Percentiles rank a stretch among this genome's conserved stretches.
These are phyloP conservation scores for Diddensiella transvaalensis DNA, from an alignment of 805 yeast species.

Conservation along the genomic window DNA sequence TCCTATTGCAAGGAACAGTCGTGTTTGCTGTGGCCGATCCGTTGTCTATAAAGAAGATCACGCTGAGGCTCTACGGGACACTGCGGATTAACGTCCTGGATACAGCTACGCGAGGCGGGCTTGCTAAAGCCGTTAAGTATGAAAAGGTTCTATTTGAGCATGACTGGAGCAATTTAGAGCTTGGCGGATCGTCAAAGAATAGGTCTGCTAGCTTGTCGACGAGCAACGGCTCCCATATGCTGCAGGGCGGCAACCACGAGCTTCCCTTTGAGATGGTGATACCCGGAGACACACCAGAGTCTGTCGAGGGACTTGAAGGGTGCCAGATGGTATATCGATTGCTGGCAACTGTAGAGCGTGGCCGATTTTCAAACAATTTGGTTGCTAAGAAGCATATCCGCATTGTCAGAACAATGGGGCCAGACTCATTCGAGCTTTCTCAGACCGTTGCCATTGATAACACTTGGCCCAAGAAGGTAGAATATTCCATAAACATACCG, in stretches of 20 bases:
- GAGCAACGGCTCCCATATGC: conserved; percentile 11
- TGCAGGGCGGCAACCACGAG: conserved; percentile 68
- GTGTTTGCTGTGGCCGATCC: conserved; percentile 76
- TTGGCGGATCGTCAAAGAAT: conserved; percentile 6
- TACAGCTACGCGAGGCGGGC: conserved; percentile 34
- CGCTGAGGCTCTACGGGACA: conserved; percentile 63
- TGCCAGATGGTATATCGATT: conserved; percentile 56
- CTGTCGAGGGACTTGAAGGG: conserved; percentile 78
- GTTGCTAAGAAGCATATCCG: conserved; percentile 68
- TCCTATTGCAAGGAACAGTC: conserved; percentile 69
- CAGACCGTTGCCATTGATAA: conserved; percentile 94
- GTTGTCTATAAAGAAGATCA: conserved; percentile 58
- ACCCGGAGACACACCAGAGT: conserved; percentile 83
- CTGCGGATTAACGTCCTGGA: conserved; percentile 66
- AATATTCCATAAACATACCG: conserved; percentile 82
- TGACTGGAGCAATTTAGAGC: conserved; percentile 67
- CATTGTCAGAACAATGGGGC: conserved; percentile 78
- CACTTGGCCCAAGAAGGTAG: conserved; percentile 93
- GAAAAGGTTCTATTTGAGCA: conserved; percentile 70
- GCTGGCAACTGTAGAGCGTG: conserved; percentile 78
- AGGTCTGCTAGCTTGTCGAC: conserved; percentile 20
- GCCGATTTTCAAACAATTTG: conserved; percentile 66
- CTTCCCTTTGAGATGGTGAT: conserved; percentile 82
- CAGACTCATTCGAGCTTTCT: conserved; percentile 81
- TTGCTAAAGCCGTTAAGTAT: conserved; percentile 34